These are phyloP conservation scores for Podaxis pistillaris DNA, from an alignment of 768 basidiomycete species.

Conservation along the genomic window DNA sequence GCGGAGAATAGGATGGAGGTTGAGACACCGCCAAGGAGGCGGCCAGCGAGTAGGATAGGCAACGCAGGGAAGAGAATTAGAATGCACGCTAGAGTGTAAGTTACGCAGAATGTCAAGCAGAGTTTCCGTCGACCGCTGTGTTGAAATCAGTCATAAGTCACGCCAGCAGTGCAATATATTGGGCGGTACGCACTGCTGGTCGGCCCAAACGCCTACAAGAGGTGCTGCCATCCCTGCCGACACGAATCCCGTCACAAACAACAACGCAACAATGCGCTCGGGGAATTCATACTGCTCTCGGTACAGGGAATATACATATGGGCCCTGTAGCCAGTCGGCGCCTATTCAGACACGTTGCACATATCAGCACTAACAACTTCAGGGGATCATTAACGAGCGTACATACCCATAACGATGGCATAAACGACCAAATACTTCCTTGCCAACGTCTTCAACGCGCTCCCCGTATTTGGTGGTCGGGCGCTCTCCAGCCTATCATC, in stretches of 20 bases:
- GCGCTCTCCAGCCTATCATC: conserved; percentile 22
- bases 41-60: conserved; percentile 60
- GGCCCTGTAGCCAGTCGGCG: conserved; percentile 80
- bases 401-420: conserved; percentile 67
- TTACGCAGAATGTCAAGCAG: conserved; percentile 71
- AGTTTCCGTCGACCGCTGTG: conserved; percentile 63
- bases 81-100: conserved; percentile 58
- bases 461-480: conserved; percentile 9
- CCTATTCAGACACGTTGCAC: conserved; percentile 35
- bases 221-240: conserved; percentile 71
- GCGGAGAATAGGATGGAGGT: conserved; percentile 76
- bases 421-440: conserved; percentile 65
- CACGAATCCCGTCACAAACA: conserved; percentile 78
- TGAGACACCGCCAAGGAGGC: conserved; percentile 67
- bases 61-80: conserved; percentile 57
- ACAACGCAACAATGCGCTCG: conserved; percentile 61
- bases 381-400: neutral
- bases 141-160: neutral
- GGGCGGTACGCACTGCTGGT: conserved; percentile 55
- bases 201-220: conserved; percentile 74
- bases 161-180: neutral
- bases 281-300: conserved; percentile 63
- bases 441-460: conserved; percentile 20
- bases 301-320: conserved; percentile 76
- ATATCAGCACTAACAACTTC: conserved; percentile 8